Percentiles rank a stretch among this genome's conserved stretches.
Evolutionary conservation across 2,329 filamentous ascomycete genomes (phyloP).

Genomic region (Penicillium sp.): DNA sequence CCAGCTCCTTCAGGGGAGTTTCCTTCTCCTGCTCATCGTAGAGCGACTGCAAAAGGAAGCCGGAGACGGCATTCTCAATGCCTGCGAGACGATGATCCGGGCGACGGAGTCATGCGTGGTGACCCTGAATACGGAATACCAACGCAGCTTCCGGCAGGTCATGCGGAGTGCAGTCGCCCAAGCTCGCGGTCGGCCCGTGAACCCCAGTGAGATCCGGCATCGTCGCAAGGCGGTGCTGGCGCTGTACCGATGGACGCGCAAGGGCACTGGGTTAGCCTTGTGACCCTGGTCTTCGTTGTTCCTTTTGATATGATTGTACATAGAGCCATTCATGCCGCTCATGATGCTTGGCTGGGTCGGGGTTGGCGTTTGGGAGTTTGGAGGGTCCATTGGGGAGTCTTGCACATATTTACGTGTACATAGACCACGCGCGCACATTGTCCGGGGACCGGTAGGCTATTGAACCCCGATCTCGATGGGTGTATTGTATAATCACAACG

Average conservation of each 20-base stretch:
- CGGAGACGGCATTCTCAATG: slow-evolving; percentile 80
- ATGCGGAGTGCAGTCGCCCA: slow-evolving; percentile 90
- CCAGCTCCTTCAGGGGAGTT: slow-evolving; percentile 87
- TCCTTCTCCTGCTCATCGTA: slow-evolving; percentile 81
- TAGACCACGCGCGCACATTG: neutral
- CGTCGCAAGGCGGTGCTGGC: slow-evolving; percentile 79
- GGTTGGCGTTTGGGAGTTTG: neutral
- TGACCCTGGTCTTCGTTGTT: neutral
- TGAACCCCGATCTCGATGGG: neutral
- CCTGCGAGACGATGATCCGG: slow-evolving; percentile 88
- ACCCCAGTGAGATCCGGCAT: slow-evolving; percentile 81
- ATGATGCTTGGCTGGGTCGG: neutral
- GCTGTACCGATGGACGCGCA: slow-evolving; percentile 87
- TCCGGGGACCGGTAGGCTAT: neutral
- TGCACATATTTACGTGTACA: neutral
- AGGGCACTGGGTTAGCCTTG: slow-evolving; percentile 78
- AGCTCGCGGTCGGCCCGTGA: slow-evolving; percentile 80
- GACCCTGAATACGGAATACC: slow-evolving; percentile 89
- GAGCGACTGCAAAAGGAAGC: slow-evolving; percentile 86
- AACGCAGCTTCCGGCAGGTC: slow-evolving; percentile 92
- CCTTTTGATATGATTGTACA: neutral
- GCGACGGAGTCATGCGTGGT: slow-evolving; percentile 92
- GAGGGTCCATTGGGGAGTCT: neutral
- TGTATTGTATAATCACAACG: neutral
- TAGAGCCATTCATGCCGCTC: neutral